Percentiles rank a stretch among this genome's conserved stretches.
phyloP scores from a whole-genome alignment of 495 filamentous ascomycete genomes.

The Friedmanniomyces simplex region DNA sequence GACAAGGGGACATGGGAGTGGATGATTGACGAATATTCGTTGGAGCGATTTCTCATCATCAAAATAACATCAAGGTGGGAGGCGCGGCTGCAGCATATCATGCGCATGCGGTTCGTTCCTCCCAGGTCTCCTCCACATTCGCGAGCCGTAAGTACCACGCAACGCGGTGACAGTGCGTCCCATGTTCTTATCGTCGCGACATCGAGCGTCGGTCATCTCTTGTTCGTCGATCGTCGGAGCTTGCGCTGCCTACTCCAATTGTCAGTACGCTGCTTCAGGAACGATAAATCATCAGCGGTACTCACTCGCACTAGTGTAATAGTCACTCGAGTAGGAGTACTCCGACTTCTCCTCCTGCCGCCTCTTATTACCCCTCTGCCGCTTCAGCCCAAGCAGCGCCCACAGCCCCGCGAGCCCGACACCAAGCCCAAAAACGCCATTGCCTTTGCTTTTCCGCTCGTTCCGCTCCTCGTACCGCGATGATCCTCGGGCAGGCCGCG shows the following conservation, averaged over 20 bases:
- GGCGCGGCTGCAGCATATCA: too few relatives aligned
- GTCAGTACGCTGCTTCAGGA: neutral
- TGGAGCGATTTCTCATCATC: too few relatives aligned
- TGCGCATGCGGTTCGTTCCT: too few relatives aligned
- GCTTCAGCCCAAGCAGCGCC: constrained; percentile 65
- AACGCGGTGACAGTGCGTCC: too few relatives aligned
- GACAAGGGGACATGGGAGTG: too few relatives aligned
- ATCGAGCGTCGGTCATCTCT: constrained; percentile 28
- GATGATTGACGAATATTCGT: too few relatives aligned
- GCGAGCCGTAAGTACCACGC: too few relatives aligned
- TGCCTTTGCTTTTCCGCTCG: constrained; percentile 40
- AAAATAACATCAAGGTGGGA: too few relatives aligned
- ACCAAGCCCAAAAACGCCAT: constrained; percentile 43
- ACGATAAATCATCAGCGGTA: neutral
- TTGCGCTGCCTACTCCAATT: constrained; percentile 28
- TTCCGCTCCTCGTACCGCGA: constrained; percentile 19
- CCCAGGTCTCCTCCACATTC: neutral
- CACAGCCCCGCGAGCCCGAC: constrained; percentile 57
- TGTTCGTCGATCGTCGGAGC: constrained; percentile 30
- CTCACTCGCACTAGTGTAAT: constrained; percentile 34
- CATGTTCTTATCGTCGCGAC: constrained; percentile 23
- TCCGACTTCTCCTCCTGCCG: constrained; percentile 35
- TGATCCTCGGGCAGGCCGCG: constrained; percentile 40
- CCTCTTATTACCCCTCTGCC: constrained; percentile 37
- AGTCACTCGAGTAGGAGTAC: constrained; percentile 24